Base-by-base conservation (phyloP, 345 rosid species). In the Gossypium turneri region DNA sequence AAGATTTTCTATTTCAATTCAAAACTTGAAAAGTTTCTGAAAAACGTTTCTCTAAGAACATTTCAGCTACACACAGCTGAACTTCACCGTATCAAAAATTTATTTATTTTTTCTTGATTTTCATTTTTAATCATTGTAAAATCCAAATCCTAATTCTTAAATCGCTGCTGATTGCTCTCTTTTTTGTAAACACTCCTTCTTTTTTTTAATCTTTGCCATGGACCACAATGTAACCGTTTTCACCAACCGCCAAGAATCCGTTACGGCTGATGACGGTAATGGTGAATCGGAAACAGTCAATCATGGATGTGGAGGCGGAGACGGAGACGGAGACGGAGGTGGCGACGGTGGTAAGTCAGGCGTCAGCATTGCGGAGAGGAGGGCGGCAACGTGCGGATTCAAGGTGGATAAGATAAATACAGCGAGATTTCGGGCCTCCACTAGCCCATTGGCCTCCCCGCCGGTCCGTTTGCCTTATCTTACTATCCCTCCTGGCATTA, bases 301-400 rank as follows among this genome's bases (percentile, higher is more conserved):
- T 69, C 60, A 27, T 15, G 24, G 15, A 19, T 24, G 17, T 16
- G 44, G 24, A 19, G 64, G 29, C 19, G 74, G 29, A 19, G 51
- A 24, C 24, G 24, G 24, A 22, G 24, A 13, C 22, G 43, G 22
- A 19, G 63, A 27, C 19, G 74, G 29, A 19, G 51, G 34, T 20
- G 76, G 45, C 7, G 65, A 29, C 19, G 70, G 22, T 19, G 55
- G 34, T 11, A n/a, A 2, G 12, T 34, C 73, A 50, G 82, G 62
- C 11, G 84, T 58, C 9, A 87, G 93, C 76, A 87, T 89, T 59
- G 91, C 90, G 2, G 90, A 89, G 77, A 83, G 94, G 67, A 84
- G 94, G 66, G 94, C 94, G 2, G 90, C 75, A 11, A 89, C 78
- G 57, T 81, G 79, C 68, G 91, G 90, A 9, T 87, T 89, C 85